Conservation (phyloP, 768 basidiomycete genomes). For the Royoungia palumana region DNA sequence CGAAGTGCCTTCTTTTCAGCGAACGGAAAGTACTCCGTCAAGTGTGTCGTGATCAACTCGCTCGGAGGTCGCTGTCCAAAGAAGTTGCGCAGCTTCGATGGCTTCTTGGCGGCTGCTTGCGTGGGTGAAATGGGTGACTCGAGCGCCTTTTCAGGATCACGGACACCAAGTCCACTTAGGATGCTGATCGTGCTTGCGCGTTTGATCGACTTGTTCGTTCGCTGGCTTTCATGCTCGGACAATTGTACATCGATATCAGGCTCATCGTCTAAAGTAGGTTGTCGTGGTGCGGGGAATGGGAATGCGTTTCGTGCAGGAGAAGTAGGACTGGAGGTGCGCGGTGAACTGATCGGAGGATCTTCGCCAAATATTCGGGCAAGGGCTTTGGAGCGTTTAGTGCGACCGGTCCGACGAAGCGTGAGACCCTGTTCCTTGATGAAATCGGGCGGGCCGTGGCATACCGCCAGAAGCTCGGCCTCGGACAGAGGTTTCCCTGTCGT, state of each 20-base stretch:
- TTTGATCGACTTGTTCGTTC: conserved; percentile 42
- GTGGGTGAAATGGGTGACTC: conserved; percentile 56
- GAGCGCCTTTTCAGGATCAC: conserved; percentile 66
- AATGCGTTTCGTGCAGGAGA: conserved; percentile 25
- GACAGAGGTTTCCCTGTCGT: conserved; percentile 66
- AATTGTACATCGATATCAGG: conserved; percentile 32
- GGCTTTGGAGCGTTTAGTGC: conserved; percentile 39
- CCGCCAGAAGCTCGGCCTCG: conserved; percentile 73
- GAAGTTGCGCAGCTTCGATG: conserved; percentile 86
- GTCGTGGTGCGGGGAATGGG: conserved; percentile 9
- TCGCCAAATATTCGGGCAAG: conserved; percentile 50
- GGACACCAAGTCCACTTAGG: conserved; percentile 88
- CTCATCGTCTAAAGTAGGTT: conserved; percentile 33
- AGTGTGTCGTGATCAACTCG: conserved; percentile 92
- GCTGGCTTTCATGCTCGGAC: conserved; percentile 34
- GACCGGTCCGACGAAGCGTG: conserved; percentile 58
- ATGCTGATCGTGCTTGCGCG: conserved; percentile 94
- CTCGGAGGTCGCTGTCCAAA: conserved; percentile 97
- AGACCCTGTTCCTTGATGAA: conserved; percentile 78
- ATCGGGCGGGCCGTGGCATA: conserved; percentile 81
- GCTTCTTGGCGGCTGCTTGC: conserved; percentile 35
- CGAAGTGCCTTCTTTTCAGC: conserved; percentile 90
- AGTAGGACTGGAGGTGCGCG: conserved; percentile 35
- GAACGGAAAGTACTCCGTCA: conserved; percentile 93
- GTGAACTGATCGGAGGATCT: conserved; percentile 29